phyloP scores from a whole-genome alignment of 768 basidiomycete species.

The Leccinum uliginosum region DNA sequence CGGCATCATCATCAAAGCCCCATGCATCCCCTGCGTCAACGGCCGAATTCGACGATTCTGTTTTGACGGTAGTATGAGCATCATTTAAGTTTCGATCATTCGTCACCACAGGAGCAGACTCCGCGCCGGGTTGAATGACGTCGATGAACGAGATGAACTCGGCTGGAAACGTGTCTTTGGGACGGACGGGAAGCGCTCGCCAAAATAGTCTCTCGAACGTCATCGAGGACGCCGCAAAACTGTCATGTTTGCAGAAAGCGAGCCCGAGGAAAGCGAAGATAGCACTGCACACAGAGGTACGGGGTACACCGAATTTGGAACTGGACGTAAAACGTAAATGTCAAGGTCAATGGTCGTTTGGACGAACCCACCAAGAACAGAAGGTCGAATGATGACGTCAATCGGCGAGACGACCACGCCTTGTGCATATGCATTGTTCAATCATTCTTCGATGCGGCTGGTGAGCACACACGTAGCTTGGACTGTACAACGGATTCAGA shows the following conservation, averaged over 20 bases:
- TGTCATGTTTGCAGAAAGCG: conserved; percentile 52
- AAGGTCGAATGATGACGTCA: conserved; percentile 46
- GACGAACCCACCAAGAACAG: conserved; percentile 41
- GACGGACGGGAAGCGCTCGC: conserved; percentile 11
- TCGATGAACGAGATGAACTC: conserved; percentile 12
- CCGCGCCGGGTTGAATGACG: background rate
- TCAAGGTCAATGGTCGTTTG: conserved; percentile 1
- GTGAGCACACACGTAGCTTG: conserved; percentile 48
- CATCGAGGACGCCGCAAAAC: conserved; percentile 68
- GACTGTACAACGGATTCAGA: conserved; percentile 36
- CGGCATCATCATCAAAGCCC: conserved; percentile 51
- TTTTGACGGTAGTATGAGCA: conserved; percentile 25
- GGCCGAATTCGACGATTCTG: conserved; percentile 22
- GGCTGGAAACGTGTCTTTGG: conserved; percentile 26
- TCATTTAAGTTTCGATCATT: conserved; percentile 48
- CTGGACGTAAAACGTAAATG: conserved; percentile 31
- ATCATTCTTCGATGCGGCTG: conserved; percentile 65
- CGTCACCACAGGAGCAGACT: conserved; percentile 15
- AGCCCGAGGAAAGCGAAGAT: conserved; percentile 50
- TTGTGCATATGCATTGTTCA: conserved; percentile 63
- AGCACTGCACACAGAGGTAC: conserved; percentile 55
- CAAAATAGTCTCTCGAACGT: conserved; percentile 54
- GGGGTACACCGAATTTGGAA: conserved; percentile 49
- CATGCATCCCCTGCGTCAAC: conserved; percentile 37
- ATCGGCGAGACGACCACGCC: conserved; percentile 50